phyloP scores from a whole-genome alignment of 1,284 basidiomycete species.

The Hemileia vastatrix region DNA sequence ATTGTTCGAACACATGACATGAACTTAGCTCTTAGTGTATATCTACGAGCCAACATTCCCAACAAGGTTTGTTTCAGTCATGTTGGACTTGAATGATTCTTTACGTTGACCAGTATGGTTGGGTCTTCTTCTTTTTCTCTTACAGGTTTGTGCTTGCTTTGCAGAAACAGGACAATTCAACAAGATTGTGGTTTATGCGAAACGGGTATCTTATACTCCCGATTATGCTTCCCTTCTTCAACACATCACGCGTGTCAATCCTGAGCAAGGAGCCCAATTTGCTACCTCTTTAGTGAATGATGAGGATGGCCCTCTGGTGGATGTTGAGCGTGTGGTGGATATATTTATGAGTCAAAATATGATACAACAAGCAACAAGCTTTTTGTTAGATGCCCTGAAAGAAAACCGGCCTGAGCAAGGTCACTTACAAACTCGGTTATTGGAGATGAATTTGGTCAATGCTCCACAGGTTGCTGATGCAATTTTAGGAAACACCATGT shows the following conservation, averaged over 20 bases:
- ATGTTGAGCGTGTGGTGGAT: slow-evolving; percentile 88
- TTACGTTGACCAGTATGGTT: not conserved
- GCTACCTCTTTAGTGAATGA: slow-evolving; percentile 92
- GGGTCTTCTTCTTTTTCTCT: not conserved
- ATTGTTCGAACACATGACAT: slow-evolving; percentile 92
- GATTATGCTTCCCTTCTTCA: slow-evolving; percentile 93
- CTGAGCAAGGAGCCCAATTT: slow-evolving; percentile 97
- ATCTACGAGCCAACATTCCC: slow-evolving; percentile 92
- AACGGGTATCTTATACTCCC: slow-evolving; percentile 90
- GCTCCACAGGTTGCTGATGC: slow-evolving; percentile 99
- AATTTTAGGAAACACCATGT: slow-evolving; percentile 98
- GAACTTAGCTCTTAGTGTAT: slow-evolving; percentile 97
- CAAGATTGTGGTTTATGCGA: slow-evolving; percentile 96
- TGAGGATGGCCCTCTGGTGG: slow-evolving; percentile 81
- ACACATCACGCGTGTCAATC: slow-evolving; percentile 91
- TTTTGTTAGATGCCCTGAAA: slow-evolving; percentile 96
- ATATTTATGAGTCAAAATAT: slow-evolving; percentile 99
- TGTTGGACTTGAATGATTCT: not conserved
- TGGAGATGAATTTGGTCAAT: slow-evolving; percentile 97
- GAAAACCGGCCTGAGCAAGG: slow-evolving; percentile 98
- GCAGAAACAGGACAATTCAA: slow-evolving; percentile 97
- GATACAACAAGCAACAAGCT: slow-evolving; percentile 98
- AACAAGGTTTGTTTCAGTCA: slow-evolving; percentile 65
- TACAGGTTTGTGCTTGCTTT: slow-evolving; percentile 69
- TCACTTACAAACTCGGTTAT: slow-evolving; percentile 84